phyloP scores from a whole-genome alignment of 2,329 filamentous ascomycete species.

The Fusarium brachygibbosum region DNA sequence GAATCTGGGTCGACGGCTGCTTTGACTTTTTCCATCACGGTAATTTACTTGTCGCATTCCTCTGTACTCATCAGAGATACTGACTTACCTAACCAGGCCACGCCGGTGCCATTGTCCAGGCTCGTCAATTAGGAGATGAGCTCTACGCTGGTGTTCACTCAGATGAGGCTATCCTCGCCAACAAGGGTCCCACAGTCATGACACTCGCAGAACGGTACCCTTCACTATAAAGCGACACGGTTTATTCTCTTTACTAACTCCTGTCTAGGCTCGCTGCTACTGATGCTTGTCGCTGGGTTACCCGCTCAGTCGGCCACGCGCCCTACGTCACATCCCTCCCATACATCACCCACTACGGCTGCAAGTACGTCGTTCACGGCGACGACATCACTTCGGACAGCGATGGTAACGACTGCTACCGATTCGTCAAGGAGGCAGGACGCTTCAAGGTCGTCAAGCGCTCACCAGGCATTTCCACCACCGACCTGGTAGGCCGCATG shows the following conservation, averaged over 20 bases:
- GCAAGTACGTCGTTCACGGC: constrained; percentile 94
- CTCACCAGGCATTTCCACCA: constrained; percentile 96
- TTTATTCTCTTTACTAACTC: constrained; percentile 10
- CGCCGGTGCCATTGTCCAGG: constrained; percentile 96
- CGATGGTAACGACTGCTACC: constrained; percentile 95
- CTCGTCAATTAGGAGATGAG: constrained; percentile 88
- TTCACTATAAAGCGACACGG: background rate
- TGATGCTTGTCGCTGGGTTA: constrained; percentile 95
- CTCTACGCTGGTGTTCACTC: constrained; percentile 95
- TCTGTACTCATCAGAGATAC: background rate
- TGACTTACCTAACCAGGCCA: constrained; percentile 72
- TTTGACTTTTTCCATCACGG: constrained; percentile 99
- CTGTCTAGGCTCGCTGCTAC: constrained; percentile 80
- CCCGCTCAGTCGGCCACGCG: constrained; percentile 83
- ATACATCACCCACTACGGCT: constrained; percentile 96
- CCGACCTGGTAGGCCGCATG: constrained; percentile 98
- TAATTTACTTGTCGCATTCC: constrained; percentile 52
- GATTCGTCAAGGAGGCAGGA: constrained; percentile 93
- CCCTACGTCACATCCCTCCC: constrained; percentile 95
- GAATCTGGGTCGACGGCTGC: constrained; percentile 98
- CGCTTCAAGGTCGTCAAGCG: constrained; percentile 97
- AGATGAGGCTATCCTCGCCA: constrained; percentile 93
- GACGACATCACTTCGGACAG: constrained; percentile 98
- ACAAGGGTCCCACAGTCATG: constrained; percentile 99
- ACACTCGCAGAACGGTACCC: constrained; percentile 83